Base-by-base conservation (phyloP, 2,329 filamentous ascomycete species). In the Paramyrothecium roridum region DNA sequence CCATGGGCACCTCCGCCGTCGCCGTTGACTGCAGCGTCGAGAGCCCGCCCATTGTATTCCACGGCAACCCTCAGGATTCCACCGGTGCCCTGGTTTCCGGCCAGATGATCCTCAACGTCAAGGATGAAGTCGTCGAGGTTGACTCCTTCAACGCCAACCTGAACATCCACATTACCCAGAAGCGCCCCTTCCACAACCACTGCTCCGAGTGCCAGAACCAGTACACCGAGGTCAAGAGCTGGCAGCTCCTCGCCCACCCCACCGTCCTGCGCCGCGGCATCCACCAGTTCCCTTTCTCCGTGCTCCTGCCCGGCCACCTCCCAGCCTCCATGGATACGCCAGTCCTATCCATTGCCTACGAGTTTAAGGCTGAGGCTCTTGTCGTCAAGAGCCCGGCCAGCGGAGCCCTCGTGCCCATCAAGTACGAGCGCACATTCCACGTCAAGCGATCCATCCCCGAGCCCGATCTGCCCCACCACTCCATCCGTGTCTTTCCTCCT, bases 401-500 rank as follows among this genome's bases (percentile, higher is more conserved):
- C 48, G 56, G 59, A 48, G 59, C 63, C 13, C 55, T 84, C 85
- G 61, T 80, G 56, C 54, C 66, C 56, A 80, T 90, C 66, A 84
- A 80, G 62, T 83, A 91, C 65, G 81, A 84, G 58, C 84, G 86
- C 65, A 81, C 82, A 11, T 78, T 98, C 48, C 80, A 86, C 54
- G 82, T 98, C 62, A 88, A 88, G 75, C 90, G 93, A 58, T 89
- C 92, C 34, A 84, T 98, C 23, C 81, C 76, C 8, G 74, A 88
- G 53, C 85, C 90, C 3, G 89, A 91, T 50, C 80, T 83, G 53
- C 91, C 96, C 58, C 93, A 96, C 74, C 88, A 93, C 73, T 96
- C 90, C 17, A 87, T 96, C 59, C 91, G 93, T 67, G 90, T 98
- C 67, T 99, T 99, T 75, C 95, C 93, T 50, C 93, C 95, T 0